phyloP scores from a whole-genome alignment of 768 basidiomycete genomes.

The Dendrothele bispora region DNA sequence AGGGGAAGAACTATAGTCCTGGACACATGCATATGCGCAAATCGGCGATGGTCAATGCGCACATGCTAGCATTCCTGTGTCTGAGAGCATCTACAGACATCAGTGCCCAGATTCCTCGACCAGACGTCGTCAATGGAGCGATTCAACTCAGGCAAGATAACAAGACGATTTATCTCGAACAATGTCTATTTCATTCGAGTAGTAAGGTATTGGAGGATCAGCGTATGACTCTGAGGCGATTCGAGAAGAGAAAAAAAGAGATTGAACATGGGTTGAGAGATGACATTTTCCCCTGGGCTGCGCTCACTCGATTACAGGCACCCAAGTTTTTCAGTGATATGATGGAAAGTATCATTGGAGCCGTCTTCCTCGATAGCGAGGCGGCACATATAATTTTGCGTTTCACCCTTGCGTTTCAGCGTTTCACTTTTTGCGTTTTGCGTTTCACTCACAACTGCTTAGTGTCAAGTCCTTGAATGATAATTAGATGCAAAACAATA shows the following conservation, averaged over 20 bases:
- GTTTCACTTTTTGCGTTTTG: too few relatives aligned
- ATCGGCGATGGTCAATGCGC: slow-evolving; percentile 69
- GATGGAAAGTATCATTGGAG: slow-evolving; percentile 73
- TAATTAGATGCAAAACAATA: too few relatives aligned
- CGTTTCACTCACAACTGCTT: too few relatives aligned
- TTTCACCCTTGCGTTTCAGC: too few relatives aligned
- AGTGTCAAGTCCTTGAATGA: too few relatives aligned
- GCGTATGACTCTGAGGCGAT: slow-evolving; percentile 52
- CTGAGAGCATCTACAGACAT: slow-evolving; percentile 43
- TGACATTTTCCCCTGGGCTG: slow-evolving; percentile 70
- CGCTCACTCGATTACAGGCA: slow-evolving; percentile 71
- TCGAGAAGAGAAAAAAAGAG: slow-evolving; percentile 40
- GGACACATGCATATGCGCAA: slow-evolving; percentile 70
- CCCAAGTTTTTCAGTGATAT: slow-evolving; percentile 82
- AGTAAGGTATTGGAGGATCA: slow-evolving; percentile 63
- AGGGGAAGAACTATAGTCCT: slow-evolving; percentile 65
- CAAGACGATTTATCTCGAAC: slow-evolving; percentile 57
- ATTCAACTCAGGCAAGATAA: slow-evolving; percentile 38
- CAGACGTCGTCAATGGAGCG: slow-evolving; percentile 13
- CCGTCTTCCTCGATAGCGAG: slow-evolving; percentile 67
- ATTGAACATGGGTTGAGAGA: slow-evolving; percentile 54
- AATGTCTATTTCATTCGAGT: slow-evolving; percentile 75
- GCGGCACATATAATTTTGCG: too few relatives aligned
- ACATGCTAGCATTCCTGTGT: slow-evolving; percentile 71
- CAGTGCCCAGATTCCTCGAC: slow-evolving; percentile 52